phyloP scores from a whole-genome alignment of 306 rosid genomes.

The Amphicarpaea edgeworthii region DNA sequence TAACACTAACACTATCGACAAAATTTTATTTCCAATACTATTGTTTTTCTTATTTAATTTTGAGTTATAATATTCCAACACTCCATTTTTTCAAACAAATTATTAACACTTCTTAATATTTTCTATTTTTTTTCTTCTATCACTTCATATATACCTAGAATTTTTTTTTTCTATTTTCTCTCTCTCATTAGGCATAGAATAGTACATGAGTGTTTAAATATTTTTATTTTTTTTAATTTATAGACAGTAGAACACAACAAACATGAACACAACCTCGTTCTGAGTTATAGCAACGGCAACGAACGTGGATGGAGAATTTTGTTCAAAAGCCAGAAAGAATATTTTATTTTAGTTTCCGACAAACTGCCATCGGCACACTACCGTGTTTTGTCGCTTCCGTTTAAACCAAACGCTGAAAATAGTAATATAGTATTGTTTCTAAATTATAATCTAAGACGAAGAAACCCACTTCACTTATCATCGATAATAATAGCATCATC shows the following conservation, averaged over 20 bases:
- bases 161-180: too few relatives aligned
- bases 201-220: too few relatives aligned
- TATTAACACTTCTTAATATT: too few relatives aligned
- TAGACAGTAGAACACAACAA: background rate
- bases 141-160: too few relatives aligned
- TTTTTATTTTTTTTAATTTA: background rate
- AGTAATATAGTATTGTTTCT: background rate
- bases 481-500: too few relatives aligned
- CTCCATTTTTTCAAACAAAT: too few relatives aligned
- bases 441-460: background rate
- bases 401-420: background rate
- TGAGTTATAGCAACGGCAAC: background rate
- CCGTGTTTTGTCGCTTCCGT: slow-evolving; percentile 1
- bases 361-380: slow-evolving; percentile 16
- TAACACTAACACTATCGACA: too few relatives aligned
- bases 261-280: background rate
- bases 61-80: too few relatives aligned
- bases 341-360: background rate
- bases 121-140: too few relatives aligned
- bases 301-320: slow-evolving; percentile 14
- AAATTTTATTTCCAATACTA: background rate
- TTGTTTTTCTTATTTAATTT: background rate
- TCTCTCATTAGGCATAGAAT: too few relatives aligned
- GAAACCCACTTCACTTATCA: background rate
- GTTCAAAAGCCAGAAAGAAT: background rate